Base-by-base conservation (phyloP, 352 stramenopile species). In the Phytophthora boehmeriae region DNA sequence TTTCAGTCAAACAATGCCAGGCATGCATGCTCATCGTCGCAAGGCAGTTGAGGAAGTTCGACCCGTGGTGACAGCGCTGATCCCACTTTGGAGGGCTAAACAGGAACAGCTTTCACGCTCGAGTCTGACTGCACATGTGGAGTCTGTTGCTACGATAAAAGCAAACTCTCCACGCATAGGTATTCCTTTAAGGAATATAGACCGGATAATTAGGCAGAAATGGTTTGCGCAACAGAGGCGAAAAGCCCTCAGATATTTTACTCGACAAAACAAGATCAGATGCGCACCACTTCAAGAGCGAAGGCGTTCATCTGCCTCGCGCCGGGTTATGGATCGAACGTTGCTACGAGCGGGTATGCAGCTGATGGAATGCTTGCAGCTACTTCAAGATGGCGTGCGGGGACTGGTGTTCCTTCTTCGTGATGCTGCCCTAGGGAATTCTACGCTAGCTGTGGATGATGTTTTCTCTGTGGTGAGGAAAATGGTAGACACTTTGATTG, bases 301-400 rank as follows among this genome's bases (percentile, higher is more conserved):
- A n/a, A 51, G 42, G 4, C 20, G 32, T 14, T 22, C n/a, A 14
- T 27, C 35, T 22, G 66, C 61, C 55, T 16, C 35, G 20, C 52
- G n/a, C 0, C 62, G 61, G 28, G 36, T 54, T 30, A 44, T 35
- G 8, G 52, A 58, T 27, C 42, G 46, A 8, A 52, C 59, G 36
- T 54, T 73, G 53, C 59, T 73, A 36, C 46, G 50, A 50, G 64
- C 64, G 8, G 53, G 64, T 4, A 68, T 73, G 59, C 64, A 73
- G 16, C 22, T 73, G 47, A 68, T 73, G 23, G 59, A 70, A 1
- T 27, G 55, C 13, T 36, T 70, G 8, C 59, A 69, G 14, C 22
- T 63, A 34, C 8, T 70, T 19, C 59, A 63, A 44, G 49, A 47
- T 14, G 46, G 63, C n/a, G 59, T 73, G 1, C 59, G 36, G 59